Evolutionary conservation across 768 basidiomycete genomes (phyloP), one percentile per base, ranked within the genome.

Genomic region (Lentinula aciculospora): DNA sequence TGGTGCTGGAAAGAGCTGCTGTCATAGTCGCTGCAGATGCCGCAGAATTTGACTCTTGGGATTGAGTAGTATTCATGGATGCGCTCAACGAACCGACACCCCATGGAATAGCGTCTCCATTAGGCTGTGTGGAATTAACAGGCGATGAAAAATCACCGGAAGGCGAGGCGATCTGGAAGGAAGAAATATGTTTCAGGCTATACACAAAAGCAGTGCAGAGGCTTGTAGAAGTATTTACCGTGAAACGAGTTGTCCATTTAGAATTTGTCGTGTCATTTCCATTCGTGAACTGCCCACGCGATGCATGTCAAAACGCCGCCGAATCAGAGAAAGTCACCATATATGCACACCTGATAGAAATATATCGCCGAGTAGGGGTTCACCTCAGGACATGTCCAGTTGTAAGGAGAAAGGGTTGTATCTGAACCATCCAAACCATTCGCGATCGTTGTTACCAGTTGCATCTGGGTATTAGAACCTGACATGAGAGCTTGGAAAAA

Each of bases 221-320:
- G n/a, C n/a, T n/a, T n/a, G n/a, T n/a, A n/a, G n/a, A 23, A 12
- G 15, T 3, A 44, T 21, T 31, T 23, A 34, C 57, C 60, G 74
- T 70, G 58, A 76, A 76, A 2, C 75, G 71, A 4, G 72, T 67
- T 0, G 75, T 76, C 74, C 75, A 76, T 17, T 61, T 58, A 4
- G 68, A 57, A 29, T 64, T 56, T 9, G 60, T 19, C 15, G 23
- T 48, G 49, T 68, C 63, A 9, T 63, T 64, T 25, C 64, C 62
- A 37, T 72, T 69, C 9, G 67, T 68, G 57, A 72, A 68, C 72
- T 72, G 21, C n/a, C 27, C 23, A 21, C 31, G 19, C 17, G 51
- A 39, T 25, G 34, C 7, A 9, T 34, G 34, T 57, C 25, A 27
- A 17, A 8, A 36, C n/a, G 12, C 23, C 27, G 39, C 0, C 21